These are phyloP conservation scores for Thermomyces lanuginosus DNA, from an alignment of 2,329 filamentous ascomycete species.

Conservation along the genomic window DNA sequence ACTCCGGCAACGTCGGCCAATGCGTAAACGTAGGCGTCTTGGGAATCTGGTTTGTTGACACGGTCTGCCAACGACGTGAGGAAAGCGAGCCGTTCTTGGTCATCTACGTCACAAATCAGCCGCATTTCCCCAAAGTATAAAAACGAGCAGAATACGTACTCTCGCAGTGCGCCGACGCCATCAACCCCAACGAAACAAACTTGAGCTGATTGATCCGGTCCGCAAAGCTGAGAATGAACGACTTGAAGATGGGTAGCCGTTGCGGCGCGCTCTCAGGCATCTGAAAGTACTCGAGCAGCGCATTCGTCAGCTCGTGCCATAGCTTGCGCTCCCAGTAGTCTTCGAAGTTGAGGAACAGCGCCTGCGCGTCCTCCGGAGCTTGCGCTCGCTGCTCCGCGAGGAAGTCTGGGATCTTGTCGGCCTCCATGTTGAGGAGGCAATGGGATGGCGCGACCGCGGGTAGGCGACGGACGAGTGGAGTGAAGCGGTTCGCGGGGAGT, in stretches of 20 bases:
- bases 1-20: conserved; percentile 77
- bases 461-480: too few relatives aligned
- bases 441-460: too few relatives aligned
- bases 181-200: conserved; percentile 77
- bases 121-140: neutral
- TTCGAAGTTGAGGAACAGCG: conserved; percentile 80
- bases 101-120: conserved; percentile 41
- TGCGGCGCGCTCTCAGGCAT: conserved; percentile 64
- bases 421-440: conserved; percentile 46
- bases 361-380: conserved; percentile 74
- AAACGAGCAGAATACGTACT: conserved; percentile 10
- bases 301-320: conserved; percentile 95
- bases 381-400: conserved; percentile 77
- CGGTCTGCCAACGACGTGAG: conserved; percentile 68
- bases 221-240: conserved; percentile 88
- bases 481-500: too few relatives aligned
- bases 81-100: conserved; percentile 71
- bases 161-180: conserved; percentile 64
- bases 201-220: conserved; percentile 99
- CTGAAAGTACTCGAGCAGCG: conserved; percentile 75
- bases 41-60: conserved; percentile 80
- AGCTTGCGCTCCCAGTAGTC: conserved; percentile 96
- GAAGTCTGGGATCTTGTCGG: conserved; percentile 80
- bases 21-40: conserved; percentile 91
- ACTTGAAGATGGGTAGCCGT: conserved; percentile 79